phyloP scores from a whole-genome alignment of 176 grass and related monocot genomes.

The Carex kokanica region DNA sequence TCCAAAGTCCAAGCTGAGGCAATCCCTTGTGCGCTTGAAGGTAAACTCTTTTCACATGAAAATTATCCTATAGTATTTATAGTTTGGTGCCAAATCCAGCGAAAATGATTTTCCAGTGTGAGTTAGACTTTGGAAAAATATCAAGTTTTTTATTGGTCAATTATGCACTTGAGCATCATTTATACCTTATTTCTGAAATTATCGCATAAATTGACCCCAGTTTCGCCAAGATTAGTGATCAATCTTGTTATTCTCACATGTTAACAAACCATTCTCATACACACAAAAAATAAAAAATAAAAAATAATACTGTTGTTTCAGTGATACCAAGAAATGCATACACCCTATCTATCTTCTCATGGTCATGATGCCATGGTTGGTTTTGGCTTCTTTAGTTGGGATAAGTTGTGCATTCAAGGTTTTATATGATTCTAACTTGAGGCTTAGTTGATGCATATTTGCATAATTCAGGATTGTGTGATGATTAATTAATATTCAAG shows the following conservation, averaged over 20 bases:
- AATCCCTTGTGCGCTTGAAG: conserved; percentile 30
- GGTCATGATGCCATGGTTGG: too few species aligned
- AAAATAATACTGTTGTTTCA: not conserved
- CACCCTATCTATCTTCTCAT: not conserved
- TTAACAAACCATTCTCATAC: not conserved
- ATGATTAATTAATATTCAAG: not conserved
- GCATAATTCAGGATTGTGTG: not conserved
- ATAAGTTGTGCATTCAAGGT: not conserved
- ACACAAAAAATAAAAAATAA: not conserved
- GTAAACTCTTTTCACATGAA: not conserved
- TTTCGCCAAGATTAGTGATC: not conserved
- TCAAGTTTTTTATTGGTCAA: not conserved
- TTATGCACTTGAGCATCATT: not conserved
- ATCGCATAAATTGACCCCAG: not conserved
- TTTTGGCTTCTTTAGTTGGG: not conserved
- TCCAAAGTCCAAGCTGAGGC: conserved; percentile 26
- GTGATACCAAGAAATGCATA: not conserved
- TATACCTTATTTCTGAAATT: conserved; percentile 14
- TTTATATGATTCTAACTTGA: not conserved
- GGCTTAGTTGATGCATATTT: not conserved
- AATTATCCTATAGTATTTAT: not conserved
- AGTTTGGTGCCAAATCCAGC: conserved; percentile 7
- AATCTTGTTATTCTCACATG: too few species aligned
- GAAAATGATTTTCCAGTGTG: not conserved
- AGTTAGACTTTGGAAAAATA: not conserved